These are phyloP conservation scores for Guillardia theta DNA, from an alignment of 78 protist genomes.

Conservation along the genomic window DNA sequence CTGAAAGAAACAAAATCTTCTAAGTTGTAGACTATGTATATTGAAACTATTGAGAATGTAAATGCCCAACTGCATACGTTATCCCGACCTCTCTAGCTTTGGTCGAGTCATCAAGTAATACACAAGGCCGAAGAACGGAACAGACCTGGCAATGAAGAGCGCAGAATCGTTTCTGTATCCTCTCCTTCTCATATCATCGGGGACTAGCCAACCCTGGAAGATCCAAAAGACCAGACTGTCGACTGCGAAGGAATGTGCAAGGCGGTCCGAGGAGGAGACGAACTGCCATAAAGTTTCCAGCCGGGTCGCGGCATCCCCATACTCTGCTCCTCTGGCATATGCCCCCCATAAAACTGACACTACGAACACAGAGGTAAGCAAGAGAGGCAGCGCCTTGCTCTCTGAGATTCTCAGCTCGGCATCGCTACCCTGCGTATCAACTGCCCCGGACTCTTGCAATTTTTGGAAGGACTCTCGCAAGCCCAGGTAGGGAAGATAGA, in stretches of 20 bases:
- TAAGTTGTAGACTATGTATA: no score
- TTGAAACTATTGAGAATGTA: no score
- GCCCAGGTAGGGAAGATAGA: slow-evolving; percentile 33
- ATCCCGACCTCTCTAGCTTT: not conserved
- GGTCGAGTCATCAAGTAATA: not conserved
- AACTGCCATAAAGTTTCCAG: not conserved
- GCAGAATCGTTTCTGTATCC: not conserved
- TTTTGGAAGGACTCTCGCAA: not conserved
- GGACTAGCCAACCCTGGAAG: slow-evolving; percentile 7
- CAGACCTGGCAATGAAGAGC: not conserved
- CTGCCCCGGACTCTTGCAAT: not conserved
- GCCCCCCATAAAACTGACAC: not conserved
- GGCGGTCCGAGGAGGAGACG: not conserved
- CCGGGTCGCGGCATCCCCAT: not conserved
- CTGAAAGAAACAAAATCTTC: no score
- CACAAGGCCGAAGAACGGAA: slow-evolving; percentile 14
- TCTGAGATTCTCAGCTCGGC: not conserved
- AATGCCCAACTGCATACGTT: no score
- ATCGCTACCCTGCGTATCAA: not conserved
- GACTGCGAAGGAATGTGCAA: not conserved
- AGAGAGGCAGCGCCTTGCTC: not conserved
- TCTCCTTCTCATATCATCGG: not conserved
- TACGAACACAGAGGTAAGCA: not conserved
- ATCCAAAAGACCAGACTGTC: not conserved
- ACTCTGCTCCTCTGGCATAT: not conserved